Conservation (phyloP, 495 filamentous ascomycete species). For the Jackrogersella multiformis region DNA sequence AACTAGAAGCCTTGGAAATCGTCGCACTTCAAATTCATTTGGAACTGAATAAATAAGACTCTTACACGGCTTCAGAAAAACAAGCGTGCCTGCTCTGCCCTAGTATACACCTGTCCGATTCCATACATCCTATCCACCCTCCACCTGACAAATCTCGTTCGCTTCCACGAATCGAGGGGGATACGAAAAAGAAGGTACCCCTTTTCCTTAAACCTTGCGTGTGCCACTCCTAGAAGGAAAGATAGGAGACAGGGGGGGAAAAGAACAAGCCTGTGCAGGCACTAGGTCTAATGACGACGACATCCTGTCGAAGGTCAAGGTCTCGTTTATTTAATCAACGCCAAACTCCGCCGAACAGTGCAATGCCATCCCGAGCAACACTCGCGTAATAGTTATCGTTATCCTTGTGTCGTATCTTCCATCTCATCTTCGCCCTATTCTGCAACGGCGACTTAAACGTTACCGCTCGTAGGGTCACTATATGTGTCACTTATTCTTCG, state of each 20-base stretch:
- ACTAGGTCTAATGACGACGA: conserved; percentile 21
- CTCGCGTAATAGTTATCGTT: conserved; percentile 22
- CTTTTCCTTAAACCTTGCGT: conserved; percentile 7
- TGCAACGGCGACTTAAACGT: neutral
- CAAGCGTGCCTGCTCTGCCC: neutral
- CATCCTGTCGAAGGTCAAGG: neutral
- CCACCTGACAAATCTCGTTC: conserved; percentile 14
- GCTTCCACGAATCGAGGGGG: conserved; percentile 1
- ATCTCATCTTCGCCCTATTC: neutral
- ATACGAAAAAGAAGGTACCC: conserved; percentile 1
- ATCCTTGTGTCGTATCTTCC: conserved; percentile 11
- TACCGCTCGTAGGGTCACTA: neutral
- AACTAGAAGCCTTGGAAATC: neutral
- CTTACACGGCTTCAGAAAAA: neutral
- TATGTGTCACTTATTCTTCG: conserved; percentile 40
- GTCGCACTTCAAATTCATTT: conserved; percentile 6
- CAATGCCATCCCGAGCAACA: neutral
- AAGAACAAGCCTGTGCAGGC: conserved; percentile 34
- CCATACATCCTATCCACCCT: conserved; percentile 5
- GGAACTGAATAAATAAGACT: neutral
- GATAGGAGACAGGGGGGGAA: neutral
- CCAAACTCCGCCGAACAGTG: conserved; percentile 32
- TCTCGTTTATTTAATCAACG: conserved; percentile 20
- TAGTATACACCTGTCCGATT: conserved; percentile 34
- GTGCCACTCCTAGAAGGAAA: neutral